Conservation (phyloP, 108 stramenopile species). For the Cyclotella distinguenda region DNA sequence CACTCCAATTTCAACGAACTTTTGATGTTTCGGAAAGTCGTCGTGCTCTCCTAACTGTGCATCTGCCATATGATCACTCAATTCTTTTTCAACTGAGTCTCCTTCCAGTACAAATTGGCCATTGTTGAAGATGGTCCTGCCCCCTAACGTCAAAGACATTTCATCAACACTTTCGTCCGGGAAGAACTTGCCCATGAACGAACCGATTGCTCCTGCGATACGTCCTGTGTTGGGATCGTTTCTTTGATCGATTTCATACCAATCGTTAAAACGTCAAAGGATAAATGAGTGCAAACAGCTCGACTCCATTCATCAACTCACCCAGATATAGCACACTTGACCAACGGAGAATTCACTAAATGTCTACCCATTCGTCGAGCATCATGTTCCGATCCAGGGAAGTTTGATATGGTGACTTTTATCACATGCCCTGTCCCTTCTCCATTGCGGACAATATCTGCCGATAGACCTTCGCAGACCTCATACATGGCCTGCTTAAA, state of each 20-base stretch:
- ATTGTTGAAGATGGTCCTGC: conserved; percentile 81
- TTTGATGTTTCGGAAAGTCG: conserved; percentile 90
- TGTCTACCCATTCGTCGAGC: conserved; percentile 88
- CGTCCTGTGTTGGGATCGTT: conserved; percentile 99
- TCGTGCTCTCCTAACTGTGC: conserved; percentile 75
- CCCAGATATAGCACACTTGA: conserved; percentile 96
- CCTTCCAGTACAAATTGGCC: conserved; percentile 94
- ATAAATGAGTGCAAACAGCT: too few species aligned
- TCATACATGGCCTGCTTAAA: conserved; percentile 78
- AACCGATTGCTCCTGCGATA: conserved; percentile 92
- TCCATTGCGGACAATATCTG: conserved; percentile 97
- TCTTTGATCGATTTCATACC: neutral
- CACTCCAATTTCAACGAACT: conserved; percentile 86
- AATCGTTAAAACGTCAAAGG: too few species aligned
- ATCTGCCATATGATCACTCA: conserved; percentile 88
- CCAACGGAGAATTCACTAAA: conserved; percentile 93
- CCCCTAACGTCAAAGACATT: conserved; percentile 84
- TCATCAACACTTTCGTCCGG: conserved; percentile 51
- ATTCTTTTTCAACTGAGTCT: conserved; percentile 82
- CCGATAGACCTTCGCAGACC: conserved; percentile 79
- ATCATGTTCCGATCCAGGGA: conserved; percentile 74
- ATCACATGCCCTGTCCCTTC: conserved; percentile 99
- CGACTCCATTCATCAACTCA: neutral
- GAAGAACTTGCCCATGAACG: conserved; percentile 88
- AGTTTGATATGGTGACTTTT: conserved; percentile 80